A percentile compares a stretch with the other conserved stretches of the same genome.
Conservation (phyloP, 805 yeast species). For the Blastobotrys peoriensis region DNA sequence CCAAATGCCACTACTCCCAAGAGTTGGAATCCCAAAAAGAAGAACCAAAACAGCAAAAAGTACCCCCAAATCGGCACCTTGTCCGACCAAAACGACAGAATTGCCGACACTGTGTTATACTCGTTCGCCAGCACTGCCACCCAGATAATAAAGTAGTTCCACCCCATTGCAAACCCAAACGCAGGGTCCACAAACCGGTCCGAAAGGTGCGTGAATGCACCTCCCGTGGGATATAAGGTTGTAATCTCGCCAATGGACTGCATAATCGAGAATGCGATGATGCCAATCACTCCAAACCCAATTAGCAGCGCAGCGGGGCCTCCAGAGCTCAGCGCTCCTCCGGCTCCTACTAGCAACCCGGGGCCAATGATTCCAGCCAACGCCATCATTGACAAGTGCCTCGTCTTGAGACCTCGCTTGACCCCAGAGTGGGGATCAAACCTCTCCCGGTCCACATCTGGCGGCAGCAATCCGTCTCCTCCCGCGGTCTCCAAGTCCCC, state of each 20-base stretch:
- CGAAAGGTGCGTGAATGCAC: slow-evolving; percentile 45
- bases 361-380: slow-evolving; percentile 82
- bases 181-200: slow-evolving; percentile 42
- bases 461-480: not conserved
- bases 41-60: slow-evolving; percentile 47
- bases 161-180: slow-evolving; percentile 43
- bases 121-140: slow-evolving; percentile 44
- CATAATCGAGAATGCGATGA: slow-evolving; percentile 49
- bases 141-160: slow-evolving; percentile 46
- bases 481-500: not conserved
- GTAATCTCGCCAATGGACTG: slow-evolving; percentile 51
- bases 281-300: slow-evolving; percentile 44
- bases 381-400: slow-evolving; percentile 78
- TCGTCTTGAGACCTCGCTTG: slow-evolving; percentile 42
- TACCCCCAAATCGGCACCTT: slow-evolving; percentile 43
- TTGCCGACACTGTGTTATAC: slow-evolving; percentile 42
- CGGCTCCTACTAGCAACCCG: slow-evolving; percentile 64
- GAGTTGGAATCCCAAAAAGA: slow-evolving; percentile 41
- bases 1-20: slow-evolving; percentile 52
- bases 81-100: slow-evolving; percentile 42
- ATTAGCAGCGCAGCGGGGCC: slow-evolving; percentile 48
- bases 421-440: slow-evolving; percentile 31
- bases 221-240: slow-evolving; percentile 48
- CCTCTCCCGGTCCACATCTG: slow-evolving; percentile 4
- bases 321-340: slow-evolving; percentile 43